Evolutionary conservation across 768 basidiomycete species (phyloP), one percentile per base, ranked within the genome.

Genomic region (Coprinellus aureogranulatus): DNA sequence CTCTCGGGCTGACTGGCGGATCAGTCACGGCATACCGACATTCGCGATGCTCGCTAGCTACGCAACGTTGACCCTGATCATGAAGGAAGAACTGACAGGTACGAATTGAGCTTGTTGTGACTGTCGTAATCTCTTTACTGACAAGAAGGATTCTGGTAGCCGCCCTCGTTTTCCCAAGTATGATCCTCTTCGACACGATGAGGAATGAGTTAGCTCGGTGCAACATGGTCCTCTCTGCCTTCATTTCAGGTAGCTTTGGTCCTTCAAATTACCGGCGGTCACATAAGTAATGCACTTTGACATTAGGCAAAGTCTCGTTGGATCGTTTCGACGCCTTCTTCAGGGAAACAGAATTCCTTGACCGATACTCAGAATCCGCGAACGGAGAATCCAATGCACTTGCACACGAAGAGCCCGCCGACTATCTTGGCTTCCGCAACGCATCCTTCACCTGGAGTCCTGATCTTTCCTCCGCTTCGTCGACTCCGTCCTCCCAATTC

Each of bases 21-120:
- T 34, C 34, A 34, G 8, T 14, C 14, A 34, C 34, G 34, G 34
- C 14, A 81, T 90, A 10, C 88, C 89, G 0, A 67, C 89, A 1
- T 49, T 81, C 1, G 83, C 83, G n/a, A 90, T 89, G 88, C 64
- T 86, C 31, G 77, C 81, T 20, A 86, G 86, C 1, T 90, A 82
- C 62, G 75, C 77, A 2, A 76, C 82, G 5, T 87, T 84, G 78
- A 86, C 69, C 1, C 54, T 82, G 50, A 28, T 61, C 41, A 63
- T 66, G 66, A 64, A 66, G 46, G 39, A 64, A 48, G 54, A 60
- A 3, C 40, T 70, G 22, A 67, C 45, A 16, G 65, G 69, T 72
- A 31, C 6, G 64, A 59, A 22, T 25, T 27, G 23, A 25, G 8
- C 6, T 18, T 5, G 41, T n/a, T 44, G 18, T 22, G 6, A 6